Conservation (phyloP, 2,329 filamentous ascomycete genomes). For the Seiridium cupressi region DNA sequence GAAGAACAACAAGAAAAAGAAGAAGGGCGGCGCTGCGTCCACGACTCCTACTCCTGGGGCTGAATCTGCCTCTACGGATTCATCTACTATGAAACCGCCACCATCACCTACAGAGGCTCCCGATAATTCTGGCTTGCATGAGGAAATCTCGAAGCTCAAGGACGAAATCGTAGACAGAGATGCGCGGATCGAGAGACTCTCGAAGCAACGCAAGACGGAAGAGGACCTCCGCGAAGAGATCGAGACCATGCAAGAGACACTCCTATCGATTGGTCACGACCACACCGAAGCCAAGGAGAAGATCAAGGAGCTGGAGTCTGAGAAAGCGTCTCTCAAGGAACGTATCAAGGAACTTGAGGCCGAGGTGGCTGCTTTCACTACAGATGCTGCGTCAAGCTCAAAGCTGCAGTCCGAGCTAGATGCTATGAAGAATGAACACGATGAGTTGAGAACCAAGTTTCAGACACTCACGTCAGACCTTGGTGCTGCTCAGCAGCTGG, state of each 20-base stretch:
- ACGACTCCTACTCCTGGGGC: conserved; percentile 30
- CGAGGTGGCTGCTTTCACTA: conserved; percentile 51
- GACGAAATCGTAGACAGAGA: conserved; percentile 64
- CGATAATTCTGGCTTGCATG: conserved; percentile 38
- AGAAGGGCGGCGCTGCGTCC: conserved; percentile 65
- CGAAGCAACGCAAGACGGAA: conserved; percentile 69
- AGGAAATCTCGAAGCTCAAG: conserved; percentile 49
- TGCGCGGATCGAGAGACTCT: conserved; percentile 68
- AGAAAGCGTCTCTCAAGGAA: conserved; percentile 65
- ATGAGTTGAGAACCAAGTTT: conserved; percentile 70
- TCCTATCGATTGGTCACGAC: conserved; percentile 77
- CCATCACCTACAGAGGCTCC: conserved; percentile 23
- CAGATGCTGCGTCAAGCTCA: conserved; percentile 41
- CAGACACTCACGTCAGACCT: conserved; percentile 77
- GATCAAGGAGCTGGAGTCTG: conserved; percentile 66
- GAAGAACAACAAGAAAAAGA: conserved; percentile 85
- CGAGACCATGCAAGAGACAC: conserved; percentile 75
- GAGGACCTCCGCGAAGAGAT: conserved; percentile 83
- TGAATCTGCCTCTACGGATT: conserved; percentile 37
- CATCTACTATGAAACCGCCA: conserved; percentile 32
- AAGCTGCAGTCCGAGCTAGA: conserved; percentile 62
- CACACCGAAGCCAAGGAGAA: conserved; percentile 81
- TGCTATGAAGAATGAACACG: conserved; percentile 50
- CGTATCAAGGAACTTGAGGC: conserved; percentile 68
- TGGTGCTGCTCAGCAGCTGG: conserved; percentile 80